These are phyloP conservation scores for Vanrija humicola DNA, from an alignment of 1,284 basidiomycete genomes.

Conservation along the genomic window DNA sequence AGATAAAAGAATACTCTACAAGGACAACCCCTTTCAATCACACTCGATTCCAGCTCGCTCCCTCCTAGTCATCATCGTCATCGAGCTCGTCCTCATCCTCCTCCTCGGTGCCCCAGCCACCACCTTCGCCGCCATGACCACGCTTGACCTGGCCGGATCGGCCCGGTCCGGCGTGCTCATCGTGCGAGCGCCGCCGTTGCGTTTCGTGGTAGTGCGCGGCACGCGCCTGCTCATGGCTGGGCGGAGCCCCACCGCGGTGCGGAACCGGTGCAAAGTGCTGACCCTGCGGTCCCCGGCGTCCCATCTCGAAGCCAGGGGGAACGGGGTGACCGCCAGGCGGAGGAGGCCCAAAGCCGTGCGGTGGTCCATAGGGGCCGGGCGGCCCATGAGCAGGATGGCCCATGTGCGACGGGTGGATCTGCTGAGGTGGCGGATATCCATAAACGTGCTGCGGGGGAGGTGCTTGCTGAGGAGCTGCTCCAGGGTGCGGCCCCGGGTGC, in stretches of 20 bases:
- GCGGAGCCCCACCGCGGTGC: too few species aligned
- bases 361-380: too few species aligned
- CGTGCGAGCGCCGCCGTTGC: conserved; percentile 8
- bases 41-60: not conserved
- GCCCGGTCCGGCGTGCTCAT: not conserved
- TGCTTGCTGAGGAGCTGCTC: not conserved
- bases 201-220: conserved; percentile 1
- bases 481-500: conserved; percentile 1
- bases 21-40: not conserved
- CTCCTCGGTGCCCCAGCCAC: conserved; percentile 1
- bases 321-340: too few species aligned
- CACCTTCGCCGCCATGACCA: not conserved
- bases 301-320: too few species aligned
- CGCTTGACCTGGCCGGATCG: not conserved
- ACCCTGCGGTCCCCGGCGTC: too few species aligned
- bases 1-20: not conserved
- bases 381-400: not conserved
- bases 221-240: not conserved
- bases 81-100: conserved; percentile 21
- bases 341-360: too few species aligned
- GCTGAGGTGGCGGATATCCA: too few species aligned
- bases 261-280: too few species aligned
- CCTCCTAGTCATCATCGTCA: conserved; percentile 5
- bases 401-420: too few species aligned
- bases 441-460: too few species aligned